These are phyloP conservation scores for Candida coquimbonensis DNA, from an alignment of 805 yeast species.

Conservation along the genomic window DNA sequence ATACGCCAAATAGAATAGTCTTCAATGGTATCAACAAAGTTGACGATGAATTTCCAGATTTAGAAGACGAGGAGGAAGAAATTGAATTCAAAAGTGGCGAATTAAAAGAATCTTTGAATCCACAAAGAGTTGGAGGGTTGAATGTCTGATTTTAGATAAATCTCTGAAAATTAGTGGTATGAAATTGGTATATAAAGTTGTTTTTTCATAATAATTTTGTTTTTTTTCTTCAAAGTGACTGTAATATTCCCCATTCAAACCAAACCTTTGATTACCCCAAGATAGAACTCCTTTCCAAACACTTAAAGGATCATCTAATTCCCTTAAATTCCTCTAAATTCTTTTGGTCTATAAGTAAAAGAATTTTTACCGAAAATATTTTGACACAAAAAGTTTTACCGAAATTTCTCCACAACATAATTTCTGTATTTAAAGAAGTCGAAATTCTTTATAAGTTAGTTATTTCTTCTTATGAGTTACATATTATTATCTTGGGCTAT, in stretches of 20 bases:
- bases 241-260: too few species aligned
- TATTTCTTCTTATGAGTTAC: too few species aligned
- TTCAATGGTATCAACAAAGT: constrained; percentile 29
- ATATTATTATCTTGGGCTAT: too few species aligned
- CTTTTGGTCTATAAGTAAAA: not conserved
- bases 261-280: too few species aligned
- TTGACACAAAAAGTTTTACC: not conserved
- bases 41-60: constrained; percentile 26
- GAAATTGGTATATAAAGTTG: too few species aligned
- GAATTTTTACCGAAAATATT: not conserved
- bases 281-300: too few species aligned
- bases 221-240: not conserved
- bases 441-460: not conserved
- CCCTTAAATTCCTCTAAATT: too few species aligned
- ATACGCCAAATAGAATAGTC: constrained; percentile 55
- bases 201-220: not conserved
- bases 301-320: too few species aligned
- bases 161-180: too few species aligned
- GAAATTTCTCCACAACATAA: not conserved
- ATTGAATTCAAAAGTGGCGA: not conserved
- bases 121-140: constrained; percentile 6
- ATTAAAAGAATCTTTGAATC: constrained; percentile 1
- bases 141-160: not conserved
- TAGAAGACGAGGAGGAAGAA: not conserved
- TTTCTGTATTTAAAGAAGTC: not conserved